Percentiles rank a stretch among this genome's conserved stretches.
Evolutionary conservation across 345 rosid species (phyloP).

Genomic region (Kernera saxatilis): DNA sequence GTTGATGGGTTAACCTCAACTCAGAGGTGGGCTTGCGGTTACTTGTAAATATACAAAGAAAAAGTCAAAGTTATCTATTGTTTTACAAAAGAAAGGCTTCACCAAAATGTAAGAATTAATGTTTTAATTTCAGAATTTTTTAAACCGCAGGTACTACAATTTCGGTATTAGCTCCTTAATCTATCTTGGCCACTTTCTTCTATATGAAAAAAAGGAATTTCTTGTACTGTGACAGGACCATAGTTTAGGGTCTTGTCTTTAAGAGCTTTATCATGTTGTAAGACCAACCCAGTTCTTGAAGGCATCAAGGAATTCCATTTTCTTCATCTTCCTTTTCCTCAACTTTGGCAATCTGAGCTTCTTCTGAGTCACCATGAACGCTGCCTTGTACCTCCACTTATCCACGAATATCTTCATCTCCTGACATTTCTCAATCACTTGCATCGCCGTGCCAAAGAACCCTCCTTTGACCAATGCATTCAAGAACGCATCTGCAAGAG

Average conservation of each 20-base stretch:
- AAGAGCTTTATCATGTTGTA: slow-evolving; percentile 39
- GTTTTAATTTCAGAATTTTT: background rate
- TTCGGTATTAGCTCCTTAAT: slow-evolving; percentile 28
- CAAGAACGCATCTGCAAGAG: slow-evolving; percentile 76
- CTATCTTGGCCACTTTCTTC: slow-evolving; percentile 15
- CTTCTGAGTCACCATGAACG: slow-evolving; percentile 87
- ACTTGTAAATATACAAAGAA: slow-evolving; percentile 23
- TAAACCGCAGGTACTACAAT: slow-evolving; percentile 20
- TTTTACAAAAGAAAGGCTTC: too few relatives aligned
- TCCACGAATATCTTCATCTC: slow-evolving; percentile 82
- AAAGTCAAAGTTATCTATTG: too few relatives aligned
- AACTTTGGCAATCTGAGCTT: slow-evolving; percentile 73
- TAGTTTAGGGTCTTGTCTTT: background rate
- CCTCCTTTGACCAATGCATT: slow-evolving; percentile 83
- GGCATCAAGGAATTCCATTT: slow-evolving; percentile 72
- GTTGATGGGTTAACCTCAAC: slow-evolving; percentile 20
- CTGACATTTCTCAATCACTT: slow-evolving; percentile 81
- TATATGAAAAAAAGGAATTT: background rate
- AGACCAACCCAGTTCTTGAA: slow-evolving; percentile 93
- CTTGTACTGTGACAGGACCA: too few relatives aligned
- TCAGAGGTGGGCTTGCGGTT: slow-evolving; percentile 19
- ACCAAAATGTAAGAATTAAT: background rate
- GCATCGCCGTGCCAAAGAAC: slow-evolving; percentile 90
- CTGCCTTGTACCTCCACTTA: slow-evolving; percentile 91
- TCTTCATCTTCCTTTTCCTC: slow-evolving; percentile 60